Evolutionary conservation across 208 protist genomes (phyloP).

Genomic region (Crithidia bombi): DNA sequence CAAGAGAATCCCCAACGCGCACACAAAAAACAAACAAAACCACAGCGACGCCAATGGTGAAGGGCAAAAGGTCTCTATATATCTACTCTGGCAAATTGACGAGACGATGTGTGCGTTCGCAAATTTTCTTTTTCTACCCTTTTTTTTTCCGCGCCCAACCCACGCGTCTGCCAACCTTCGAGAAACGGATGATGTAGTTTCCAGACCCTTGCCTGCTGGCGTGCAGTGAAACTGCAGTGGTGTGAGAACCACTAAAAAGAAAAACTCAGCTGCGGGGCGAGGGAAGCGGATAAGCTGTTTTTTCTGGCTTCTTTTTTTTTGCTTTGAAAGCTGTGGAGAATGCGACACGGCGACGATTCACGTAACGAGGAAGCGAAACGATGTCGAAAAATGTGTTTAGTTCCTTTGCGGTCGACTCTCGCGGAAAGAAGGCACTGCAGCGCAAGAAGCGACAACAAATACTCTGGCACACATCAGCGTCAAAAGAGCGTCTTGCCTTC

Average conservation of each 20-base stretch:
- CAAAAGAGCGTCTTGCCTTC: too few relatives aligned
- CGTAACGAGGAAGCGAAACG: background rate
- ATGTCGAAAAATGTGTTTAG: background rate
- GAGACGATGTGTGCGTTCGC: background rate
- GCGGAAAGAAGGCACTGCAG: background rate
- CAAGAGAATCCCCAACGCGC: too few relatives aligned
- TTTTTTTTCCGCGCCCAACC: background rate
- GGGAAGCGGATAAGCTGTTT: background rate
- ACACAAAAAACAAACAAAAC: background rate
- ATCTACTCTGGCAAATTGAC: background rate
- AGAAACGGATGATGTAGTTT: background rate
- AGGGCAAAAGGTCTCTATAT: background rate
- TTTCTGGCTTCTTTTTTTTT: background rate
- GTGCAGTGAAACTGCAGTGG: background rate
- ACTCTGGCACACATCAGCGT: too few relatives aligned
- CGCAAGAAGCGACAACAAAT: too few relatives aligned
- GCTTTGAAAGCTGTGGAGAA: background rate
- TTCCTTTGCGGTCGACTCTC: background rate
- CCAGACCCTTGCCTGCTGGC: background rate
- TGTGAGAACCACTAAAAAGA: background rate
- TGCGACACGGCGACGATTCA: background rate
- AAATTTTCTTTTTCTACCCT: background rate
- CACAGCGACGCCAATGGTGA: background rate
- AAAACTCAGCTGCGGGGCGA: background rate
- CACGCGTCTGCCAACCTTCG: background rate